A percentile compares a stretch with the other conserved stretches of the same genome.
Evolutionary conservation across 805 yeast species (phyloP).

Genomic region (Lachancea mirantina): DNA sequence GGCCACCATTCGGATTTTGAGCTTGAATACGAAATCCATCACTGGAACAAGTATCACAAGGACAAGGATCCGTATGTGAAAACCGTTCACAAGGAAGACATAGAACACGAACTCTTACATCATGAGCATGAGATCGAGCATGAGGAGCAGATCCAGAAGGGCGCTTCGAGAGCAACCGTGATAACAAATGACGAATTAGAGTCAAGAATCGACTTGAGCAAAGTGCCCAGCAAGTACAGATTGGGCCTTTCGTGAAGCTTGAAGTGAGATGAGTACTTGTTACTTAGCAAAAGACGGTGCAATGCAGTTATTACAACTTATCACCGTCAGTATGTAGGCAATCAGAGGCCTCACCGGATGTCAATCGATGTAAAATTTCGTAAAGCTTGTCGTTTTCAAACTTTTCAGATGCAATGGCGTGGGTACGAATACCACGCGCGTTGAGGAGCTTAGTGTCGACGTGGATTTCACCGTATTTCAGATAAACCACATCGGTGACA

Average conservation of each 20-base stretch:
- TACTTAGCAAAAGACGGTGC: slow-evolving; percentile 1
- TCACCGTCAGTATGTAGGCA: neutral
- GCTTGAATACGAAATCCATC: slow-evolving; percentile 88
- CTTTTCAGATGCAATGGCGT: slow-evolving; percentile 21
- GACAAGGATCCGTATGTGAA: slow-evolving; percentile 77
- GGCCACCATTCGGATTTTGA: slow-evolving; percentile 95
- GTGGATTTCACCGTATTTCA: slow-evolving; percentile 42
- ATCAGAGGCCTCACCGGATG: neutral
- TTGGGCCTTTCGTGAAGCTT: slow-evolving; percentile 21
- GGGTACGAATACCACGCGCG: slow-evolving; percentile 41
- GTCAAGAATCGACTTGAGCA: slow-evolving; percentile 30
- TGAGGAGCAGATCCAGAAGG: slow-evolving; percentile 31
- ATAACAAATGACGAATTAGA: slow-evolving; percentile 36
- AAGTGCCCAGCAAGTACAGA: slow-evolving; percentile 36
- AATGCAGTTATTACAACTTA: neutral
- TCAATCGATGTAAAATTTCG: slow-evolving; percentile 8
- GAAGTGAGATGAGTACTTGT: too few relatives aligned
- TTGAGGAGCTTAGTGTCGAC: slow-evolving; percentile 41
- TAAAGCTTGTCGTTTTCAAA: slow-evolving; percentile 20
- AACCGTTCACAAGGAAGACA: slow-evolving; percentile 78
- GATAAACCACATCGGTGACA: slow-evolving; percentile 58
- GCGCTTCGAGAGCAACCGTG: slow-evolving; percentile 32
- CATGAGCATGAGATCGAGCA: slow-evolving; percentile 82
- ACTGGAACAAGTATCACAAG: slow-evolving; percentile 77
- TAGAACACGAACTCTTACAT: slow-evolving; percentile 76